Base-by-base conservation (phyloP, 768 basidiomycete genomes). In the Chiua virens region DNA sequence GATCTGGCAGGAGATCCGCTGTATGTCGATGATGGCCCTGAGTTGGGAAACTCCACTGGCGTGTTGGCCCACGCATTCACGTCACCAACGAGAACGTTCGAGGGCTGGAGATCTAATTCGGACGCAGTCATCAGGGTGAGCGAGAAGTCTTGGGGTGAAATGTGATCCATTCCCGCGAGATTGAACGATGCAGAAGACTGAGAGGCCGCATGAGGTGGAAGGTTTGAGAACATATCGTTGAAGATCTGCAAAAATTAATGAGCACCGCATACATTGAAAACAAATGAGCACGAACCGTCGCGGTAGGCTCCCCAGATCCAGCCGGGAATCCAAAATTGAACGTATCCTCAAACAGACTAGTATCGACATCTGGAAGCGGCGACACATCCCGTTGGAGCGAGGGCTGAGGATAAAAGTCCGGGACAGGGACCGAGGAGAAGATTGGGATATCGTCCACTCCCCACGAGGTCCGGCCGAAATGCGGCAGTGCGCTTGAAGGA, bases 281-380 rank as follows among this genome's bases (percentile, higher is more conserved):
- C 1, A 40, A 13, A 30, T 9, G 28, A 4, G 10, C 1, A 56
- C 51, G n/a, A 20, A 67, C 69, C 44, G 47, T 59, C 8, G 53
- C 30, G 18, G 42, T 7, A 25, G 36, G 25, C 18, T 60, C 62
- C 18, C 38, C 42, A 9, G 57, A 25, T 20, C 51, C 54, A 8
- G 50, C 37, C 11, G 57, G 56, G 51, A 64, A 66, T 4, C 53
- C 61, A 63, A 67, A 71, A 50, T 56, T 57, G 36, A 74, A 82
- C 2, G 67, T 63, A 1, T 67, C 62, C 15, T 82, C 74, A 61
- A 81, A 82, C 34, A 82, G 63, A 34, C 71, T 74, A 0, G 75
- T 72, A 50, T 79, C 68, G 10, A 73, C 70, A 20, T 78, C 81
- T 0, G 81, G 81, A 2, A 82, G 73, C 8, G 78, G 73, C 0